phyloP scores from a whole-genome alignment of 768 basidiomycete genomes.

The Hericium coralloides region DNA sequence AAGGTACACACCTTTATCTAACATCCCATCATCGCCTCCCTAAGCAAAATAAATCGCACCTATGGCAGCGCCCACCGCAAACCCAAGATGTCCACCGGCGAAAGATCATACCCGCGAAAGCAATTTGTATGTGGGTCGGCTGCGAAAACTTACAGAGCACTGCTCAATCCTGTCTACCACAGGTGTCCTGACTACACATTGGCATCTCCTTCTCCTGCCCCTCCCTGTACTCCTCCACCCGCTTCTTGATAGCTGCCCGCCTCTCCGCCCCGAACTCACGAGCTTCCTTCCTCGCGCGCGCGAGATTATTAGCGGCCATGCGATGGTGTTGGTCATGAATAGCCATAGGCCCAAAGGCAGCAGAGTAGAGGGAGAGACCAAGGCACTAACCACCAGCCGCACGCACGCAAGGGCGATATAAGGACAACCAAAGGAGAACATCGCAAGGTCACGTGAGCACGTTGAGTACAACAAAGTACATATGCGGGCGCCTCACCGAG shows the following conservation, averaged over 20 bases:
- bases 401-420: not conserved
- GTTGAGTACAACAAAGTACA: not conserved
- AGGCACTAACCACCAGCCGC: not conserved
- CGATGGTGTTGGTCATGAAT: constrained; percentile 37
- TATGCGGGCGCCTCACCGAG: constrained; percentile 24
- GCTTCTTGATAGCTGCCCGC: constrained; percentile 39
- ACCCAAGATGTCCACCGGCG: too few relatives aligned
- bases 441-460: not conserved
- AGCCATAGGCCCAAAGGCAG: constrained; percentile 29
- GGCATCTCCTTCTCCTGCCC: not conserved
- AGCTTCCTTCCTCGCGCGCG: constrained; percentile 50
- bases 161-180: too few relatives aligned
- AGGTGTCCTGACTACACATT: too few relatives aligned
- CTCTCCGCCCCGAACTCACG: constrained; percentile 44
- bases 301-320: constrained; percentile 47
- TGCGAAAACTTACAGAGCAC: too few relatives aligned
- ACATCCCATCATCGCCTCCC: too few relatives aligned
- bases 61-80: too few relatives aligned
- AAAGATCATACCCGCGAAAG: too few relatives aligned
- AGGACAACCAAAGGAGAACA: constrained; percentile 7
- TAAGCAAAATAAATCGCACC: too few relatives aligned
- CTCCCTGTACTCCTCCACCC: constrained; percentile 31
- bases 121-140: too few relatives aligned
- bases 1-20: too few relatives aligned
- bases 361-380: constrained; percentile 36